Percentiles rank a stretch among this genome's conserved stretches.
Evolutionary conservation across 495 filamentous ascomycete species (phyloP).

Genomic region (Aspergillus incahuasiensis): DNA sequence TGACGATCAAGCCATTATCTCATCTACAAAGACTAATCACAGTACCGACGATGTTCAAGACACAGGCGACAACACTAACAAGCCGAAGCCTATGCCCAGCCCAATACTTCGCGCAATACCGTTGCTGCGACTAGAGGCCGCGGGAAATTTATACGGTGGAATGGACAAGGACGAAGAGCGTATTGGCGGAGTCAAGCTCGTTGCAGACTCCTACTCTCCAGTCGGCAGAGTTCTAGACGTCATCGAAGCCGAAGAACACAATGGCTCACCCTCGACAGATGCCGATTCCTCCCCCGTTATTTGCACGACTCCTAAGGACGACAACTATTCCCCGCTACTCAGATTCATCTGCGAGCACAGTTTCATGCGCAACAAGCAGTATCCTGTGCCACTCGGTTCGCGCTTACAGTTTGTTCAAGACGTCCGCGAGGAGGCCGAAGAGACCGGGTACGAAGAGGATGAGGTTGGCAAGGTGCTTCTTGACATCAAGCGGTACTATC

Average conservation of each 20-base stretch:
- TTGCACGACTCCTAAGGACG: not conserved
- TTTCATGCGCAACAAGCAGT: slow-evolving; percentile 17
- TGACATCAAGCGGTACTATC: slow-evolving; percentile 23
- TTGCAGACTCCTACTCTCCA: not conserved
- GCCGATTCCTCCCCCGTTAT: no score
- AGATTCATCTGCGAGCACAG: slow-evolving; percentile 18
- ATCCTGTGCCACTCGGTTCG: slow-evolving; percentile 18
- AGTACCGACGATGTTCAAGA: not conserved
- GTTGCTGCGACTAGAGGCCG: no score
- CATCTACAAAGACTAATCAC: no score
- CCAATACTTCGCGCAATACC: no score
- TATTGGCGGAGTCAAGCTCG: not conserved
- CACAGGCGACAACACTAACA: not conserved
- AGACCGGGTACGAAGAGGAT: slow-evolving; percentile 13
- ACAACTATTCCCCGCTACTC: slow-evolving; percentile 6
- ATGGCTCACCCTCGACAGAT: no score
- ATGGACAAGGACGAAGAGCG: not conserved
- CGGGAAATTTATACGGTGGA: not conserved
- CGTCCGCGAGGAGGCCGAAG: slow-evolving; percentile 12
- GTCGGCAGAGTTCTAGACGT: no score
- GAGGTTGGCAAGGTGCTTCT: slow-evolving; percentile 12
- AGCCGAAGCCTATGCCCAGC: not conserved
- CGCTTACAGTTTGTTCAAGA: slow-evolving; percentile 20
- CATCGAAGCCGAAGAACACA: no score
- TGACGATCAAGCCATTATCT: no score